A percentile compares a stretch with the other conserved stretches of the same genome.
Conservation (phyloP, 2,329 filamentous ascomycete species). For the Claviceps sp. region DNA sequence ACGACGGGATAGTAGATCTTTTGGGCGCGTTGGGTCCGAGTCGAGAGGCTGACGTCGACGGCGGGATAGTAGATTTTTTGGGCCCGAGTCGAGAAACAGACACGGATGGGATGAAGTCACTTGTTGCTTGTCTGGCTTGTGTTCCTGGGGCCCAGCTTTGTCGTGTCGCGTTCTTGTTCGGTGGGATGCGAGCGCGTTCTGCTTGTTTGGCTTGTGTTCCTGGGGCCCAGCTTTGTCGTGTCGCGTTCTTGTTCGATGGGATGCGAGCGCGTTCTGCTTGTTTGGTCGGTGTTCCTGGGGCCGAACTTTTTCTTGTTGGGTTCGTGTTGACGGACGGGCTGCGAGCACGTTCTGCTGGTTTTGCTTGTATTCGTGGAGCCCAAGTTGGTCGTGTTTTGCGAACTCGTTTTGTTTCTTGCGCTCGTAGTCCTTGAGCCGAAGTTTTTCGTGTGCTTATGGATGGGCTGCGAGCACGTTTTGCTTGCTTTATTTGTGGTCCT, state of each 20-base stretch:
- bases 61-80: constrained; percentile 8
- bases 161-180: not conserved
- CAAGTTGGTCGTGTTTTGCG: too few relatives aligned
- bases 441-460: too few relatives aligned
- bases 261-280: not conserved
- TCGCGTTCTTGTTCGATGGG: not conserved
- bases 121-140: not conserved
- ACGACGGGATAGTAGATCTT: constrained; percentile 6
- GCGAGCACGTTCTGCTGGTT: too few relatives aligned
- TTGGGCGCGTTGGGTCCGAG: constrained; percentile 8
- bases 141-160: not conserved
- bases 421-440: too few relatives aligned
- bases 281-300: not conserved
- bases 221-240: not conserved
- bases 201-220: not conserved
- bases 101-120: too few relatives aligned
- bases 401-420: too few relatives aligned
- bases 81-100: constrained; percentile 10
- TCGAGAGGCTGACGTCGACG: too few relatives aligned
- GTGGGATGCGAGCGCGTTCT: not conserved
- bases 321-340: too few relatives aligned
- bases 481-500: too few relatives aligned
- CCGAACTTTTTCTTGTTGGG: not conserved
- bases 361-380: too few relatives aligned
- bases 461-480: too few relatives aligned